Evolutionary conservation across 2,329 filamentous ascomycete genomes (phyloP).

Genomic region (Sporothrix schenckii): DNA sequence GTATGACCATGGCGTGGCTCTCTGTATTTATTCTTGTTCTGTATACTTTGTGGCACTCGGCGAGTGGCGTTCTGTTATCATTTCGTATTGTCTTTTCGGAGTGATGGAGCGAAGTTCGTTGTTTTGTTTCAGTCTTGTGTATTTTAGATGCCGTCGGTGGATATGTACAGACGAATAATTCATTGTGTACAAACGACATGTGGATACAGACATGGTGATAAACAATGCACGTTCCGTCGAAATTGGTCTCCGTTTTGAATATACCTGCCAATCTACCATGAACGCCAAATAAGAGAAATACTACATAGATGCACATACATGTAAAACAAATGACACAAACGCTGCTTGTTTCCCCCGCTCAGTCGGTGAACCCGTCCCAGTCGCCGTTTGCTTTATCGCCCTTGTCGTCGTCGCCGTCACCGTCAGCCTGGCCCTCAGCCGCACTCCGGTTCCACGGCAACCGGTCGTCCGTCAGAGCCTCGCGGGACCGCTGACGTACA

Average conservation of each 20-base stretch:
- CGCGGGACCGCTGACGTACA: constrained; percentile 69
- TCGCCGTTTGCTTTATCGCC: constrained; percentile 52
- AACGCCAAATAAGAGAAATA: constrained; percentile 19
- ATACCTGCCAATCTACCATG: not conserved
- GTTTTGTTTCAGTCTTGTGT: not conserved
- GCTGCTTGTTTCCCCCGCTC: constrained; percentile 27
- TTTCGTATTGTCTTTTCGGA: not conserved
- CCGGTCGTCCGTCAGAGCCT: constrained; percentile 73
- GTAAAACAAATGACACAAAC: not conserved
- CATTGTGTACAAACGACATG: not conserved
- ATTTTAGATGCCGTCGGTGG: not conserved
- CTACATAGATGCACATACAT: not conserved
- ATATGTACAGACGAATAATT: not conserved
- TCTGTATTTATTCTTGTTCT: constrained; percentile 6
- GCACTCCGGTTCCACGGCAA: constrained; percentile 62
- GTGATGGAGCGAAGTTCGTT: not conserved
- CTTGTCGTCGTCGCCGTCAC: constrained; percentile 45
- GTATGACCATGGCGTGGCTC: not conserved
- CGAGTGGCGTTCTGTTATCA: constrained; percentile 1
- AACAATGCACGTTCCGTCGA: not conserved
- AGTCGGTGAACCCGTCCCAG: constrained; percentile 72
- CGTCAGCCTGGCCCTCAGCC: constrained; percentile 33
- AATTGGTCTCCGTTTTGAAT: not conserved
- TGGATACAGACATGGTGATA: not conserved
- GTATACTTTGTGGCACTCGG: not conserved